Base-by-base conservation (phyloP, 1,284 basidiomycete genomes). In the Microbotryum lychnidis-dioicae region DNA sequence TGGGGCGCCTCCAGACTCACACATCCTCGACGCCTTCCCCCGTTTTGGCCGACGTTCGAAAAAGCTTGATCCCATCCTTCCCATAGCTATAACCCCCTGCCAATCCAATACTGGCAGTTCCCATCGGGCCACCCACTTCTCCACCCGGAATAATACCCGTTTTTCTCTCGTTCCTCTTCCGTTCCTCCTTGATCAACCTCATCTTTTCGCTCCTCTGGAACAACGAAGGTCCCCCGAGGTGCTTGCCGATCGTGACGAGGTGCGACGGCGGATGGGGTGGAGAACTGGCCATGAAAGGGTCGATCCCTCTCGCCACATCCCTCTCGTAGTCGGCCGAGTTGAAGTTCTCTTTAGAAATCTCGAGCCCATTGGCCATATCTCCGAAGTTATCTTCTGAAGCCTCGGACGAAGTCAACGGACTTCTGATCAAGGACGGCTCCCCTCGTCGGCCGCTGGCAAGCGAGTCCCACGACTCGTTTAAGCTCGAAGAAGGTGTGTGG, bases 1-100 rank as follows among this genome's bases (percentile, higher is more conserved):
- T 31, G 31, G 31, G 8, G 8, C 25, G 31, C 12, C 33, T 16
- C 0, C 12, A 50, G 16, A 60, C 64, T 54, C 45, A 70, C 57
- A 68, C 58, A 16, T 70, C 62, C 20, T 65, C 60, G 9, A 71
- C 63, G 6, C 63, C 66, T 25, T 68, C 62, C 23, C 70, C 70
- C 20, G 62, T 66, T 57, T 68, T 68, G 7, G 70, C 69, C 6
- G 64, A 66, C 21, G 67, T 63, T n/a, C 47, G 27, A 45, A 71
- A 71, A 23, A 65, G 61, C 55, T 63, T 64, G 29, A 71, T 60
- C 16, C 65, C 69, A 31, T 66, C 62, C 31, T 46, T 33, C 42
- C 33, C 57, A 37, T 57, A 66, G 42, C 59, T 50, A 9, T 57
- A 49, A 23, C 54, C 54, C 33, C 56, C 46, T 45, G 33, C 31